Evolutionary conservation across 2,329 filamentous ascomycete species (phyloP).

Genomic region (Cladosporium colombiae): DNA sequence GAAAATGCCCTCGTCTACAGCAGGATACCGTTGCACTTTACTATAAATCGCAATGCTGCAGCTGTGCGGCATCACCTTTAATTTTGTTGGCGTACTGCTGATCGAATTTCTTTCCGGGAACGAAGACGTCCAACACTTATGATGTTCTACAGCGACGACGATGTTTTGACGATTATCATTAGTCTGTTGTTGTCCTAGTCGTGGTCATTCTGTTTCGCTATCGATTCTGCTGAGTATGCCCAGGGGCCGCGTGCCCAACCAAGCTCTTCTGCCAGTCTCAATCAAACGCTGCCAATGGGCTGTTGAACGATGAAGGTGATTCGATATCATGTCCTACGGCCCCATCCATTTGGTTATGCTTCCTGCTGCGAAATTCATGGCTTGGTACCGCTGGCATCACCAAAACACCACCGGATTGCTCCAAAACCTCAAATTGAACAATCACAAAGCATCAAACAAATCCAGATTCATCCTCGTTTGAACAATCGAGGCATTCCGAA

Average conservation of each 20-base stretch:
- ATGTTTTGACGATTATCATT: too few species aligned
- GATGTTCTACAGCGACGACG: neutral
- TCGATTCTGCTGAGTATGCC: neutral
- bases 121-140: neutral
- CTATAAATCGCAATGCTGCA: too few species aligned
- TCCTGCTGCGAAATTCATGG: too few species aligned
- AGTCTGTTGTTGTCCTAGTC: neutral
- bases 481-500: too few species aligned
- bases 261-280: neutral
- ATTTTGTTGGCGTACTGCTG: neutral
- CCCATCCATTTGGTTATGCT: neutral
- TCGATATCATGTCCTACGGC: neutral
- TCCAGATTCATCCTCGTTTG: too few species aligned
- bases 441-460: too few species aligned
- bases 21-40: too few species aligned
- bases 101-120: neutral
- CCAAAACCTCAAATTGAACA: too few species aligned
- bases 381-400: neutral
- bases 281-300: neutral
- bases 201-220: neutral
- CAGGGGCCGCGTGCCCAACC: neutral
- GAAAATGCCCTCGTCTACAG: neutral
- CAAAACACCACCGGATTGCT: too few species aligned
- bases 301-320: neutral
- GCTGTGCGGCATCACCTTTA: too few species aligned